These are phyloP conservation scores for Rhododendron ovatum DNA, from an alignment of 148 eudicot species.

Conservation along the genomic window DNA sequence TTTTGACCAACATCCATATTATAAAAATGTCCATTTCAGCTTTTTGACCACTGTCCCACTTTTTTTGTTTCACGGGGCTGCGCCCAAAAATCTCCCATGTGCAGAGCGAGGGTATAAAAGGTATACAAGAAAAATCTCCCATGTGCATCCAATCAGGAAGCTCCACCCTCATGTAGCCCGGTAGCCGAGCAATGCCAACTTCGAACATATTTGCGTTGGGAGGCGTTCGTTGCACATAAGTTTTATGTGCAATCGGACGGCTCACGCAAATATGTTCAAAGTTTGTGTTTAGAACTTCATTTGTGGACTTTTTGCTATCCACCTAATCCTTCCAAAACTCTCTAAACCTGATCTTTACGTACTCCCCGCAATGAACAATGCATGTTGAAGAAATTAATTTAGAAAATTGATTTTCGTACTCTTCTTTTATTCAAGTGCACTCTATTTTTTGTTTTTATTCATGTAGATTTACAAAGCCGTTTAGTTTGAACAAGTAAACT, in stretches of 20 bases:
- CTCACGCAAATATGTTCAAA: no score
- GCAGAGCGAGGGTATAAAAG: background rate
- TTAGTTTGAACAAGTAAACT: background rate
- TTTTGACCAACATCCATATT: background rate
- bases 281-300: background rate
- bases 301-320: background rate
- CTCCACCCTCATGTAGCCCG: background rate
- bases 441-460: no score
- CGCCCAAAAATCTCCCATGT: background rate
- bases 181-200: background rate
- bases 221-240: background rate
- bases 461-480: no score
- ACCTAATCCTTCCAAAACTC: background rate
- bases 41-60: constrained; percentile 1
- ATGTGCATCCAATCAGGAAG: background rate
- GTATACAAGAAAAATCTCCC: background rate
- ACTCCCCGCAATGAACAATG: no score
- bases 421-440: no score
- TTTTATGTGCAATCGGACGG: background rate
- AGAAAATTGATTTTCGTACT: no score
- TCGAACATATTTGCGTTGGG: background rate
- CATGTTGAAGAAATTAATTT: no score
- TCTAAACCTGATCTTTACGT: no score
- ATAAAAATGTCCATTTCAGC: background rate
- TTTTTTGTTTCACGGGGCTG: background rate